Evolutionary conservation across 2,329 filamentous ascomycete species (phyloP), one percentile per base, ranked within the genome.

Genomic region (Diaporthe ampelina): DNA sequence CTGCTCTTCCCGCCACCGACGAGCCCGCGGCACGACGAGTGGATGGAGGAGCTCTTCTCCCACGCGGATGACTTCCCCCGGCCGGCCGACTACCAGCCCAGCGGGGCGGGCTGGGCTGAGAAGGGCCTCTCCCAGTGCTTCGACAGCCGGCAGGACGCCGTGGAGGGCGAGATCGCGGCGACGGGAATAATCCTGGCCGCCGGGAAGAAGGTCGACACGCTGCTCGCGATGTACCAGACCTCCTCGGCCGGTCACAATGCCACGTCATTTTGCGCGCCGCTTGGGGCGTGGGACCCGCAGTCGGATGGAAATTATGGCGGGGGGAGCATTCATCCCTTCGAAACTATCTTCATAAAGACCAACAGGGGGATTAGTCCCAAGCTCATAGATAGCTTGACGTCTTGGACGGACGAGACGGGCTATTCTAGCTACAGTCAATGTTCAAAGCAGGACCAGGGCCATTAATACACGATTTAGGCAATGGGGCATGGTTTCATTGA

Each of bases 281-380:
- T 57, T 8, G 48, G 45, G 7, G 32, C 35, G 6, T 74, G 73
- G 11, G 82, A 81, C 68, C 35, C 79, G 24, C 71, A 79, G 10
- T 78, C 70, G 52, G 73, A 79, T 29, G 72, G 76, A 11, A 76
- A 74, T 40, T 80, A 82, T 68, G 78, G 79, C 71, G 82, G 81
- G 48, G 78, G 76, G 69, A 81, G 78, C 68, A 58, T 82, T 21
- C 82, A 84, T 56, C 82, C 83, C 0, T 84, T 82, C 76, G 82
- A 84, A 78, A 81, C 80, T 1, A 70, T 84, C 24, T 84, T 84
- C 73, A 75, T 79, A 63, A 82, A 83, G 77, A 79, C 80, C 4
- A 81, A 82, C 67, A 76, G 78, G 48, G 76, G 78, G 10, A 29
- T 57, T 10, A 57, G 29, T 35, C 29, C 54, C 17, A 7, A 35